Evolutionary conservation across 441 rosid species (phyloP).

Genomic region (Brassica hybrid): DNA sequence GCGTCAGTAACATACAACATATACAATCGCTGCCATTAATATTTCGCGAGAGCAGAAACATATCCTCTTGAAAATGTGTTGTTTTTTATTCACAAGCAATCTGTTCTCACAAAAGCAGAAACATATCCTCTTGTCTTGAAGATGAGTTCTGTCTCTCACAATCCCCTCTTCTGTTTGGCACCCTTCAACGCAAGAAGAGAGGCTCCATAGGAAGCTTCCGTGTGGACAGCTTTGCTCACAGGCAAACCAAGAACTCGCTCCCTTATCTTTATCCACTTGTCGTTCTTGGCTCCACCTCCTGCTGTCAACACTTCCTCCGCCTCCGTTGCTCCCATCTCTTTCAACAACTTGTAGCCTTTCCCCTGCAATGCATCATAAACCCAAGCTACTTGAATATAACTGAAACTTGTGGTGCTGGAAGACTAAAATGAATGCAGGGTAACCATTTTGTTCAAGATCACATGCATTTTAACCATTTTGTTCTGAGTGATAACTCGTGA

Average conservation of each 20-base stretch:
- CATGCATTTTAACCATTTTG: not conserved
- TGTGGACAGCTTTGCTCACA: constrained; percentile 67
- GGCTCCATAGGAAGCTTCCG: constrained; percentile 97
- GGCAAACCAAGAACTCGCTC: constrained; percentile 77
- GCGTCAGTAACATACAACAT: no score
- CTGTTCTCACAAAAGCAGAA: constrained; percentile 1
- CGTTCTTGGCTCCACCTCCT: constrained; percentile 88
- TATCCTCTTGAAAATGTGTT: constrained; percentile 8
- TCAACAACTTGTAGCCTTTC: constrained; percentile 70
- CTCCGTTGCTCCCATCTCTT: constrained; percentile 76
- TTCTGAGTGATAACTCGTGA: not conserved
- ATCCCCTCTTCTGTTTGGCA: constrained; percentile 28
- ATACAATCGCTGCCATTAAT: no score
- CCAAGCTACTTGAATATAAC: not conserved
- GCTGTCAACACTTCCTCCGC: constrained; percentile 83
- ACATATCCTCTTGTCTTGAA: not conserved
- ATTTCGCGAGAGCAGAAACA: no score
- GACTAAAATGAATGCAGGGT: not conserved
- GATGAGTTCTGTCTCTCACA: constrained; percentile 9
- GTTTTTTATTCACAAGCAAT: not conserved
- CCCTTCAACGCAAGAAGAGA: constrained; percentile 82
- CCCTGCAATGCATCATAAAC: constrained; percentile 49
- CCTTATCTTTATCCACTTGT: constrained; percentile 81
- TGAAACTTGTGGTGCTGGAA: not conserved
- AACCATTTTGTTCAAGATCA: not conserved